Conservation (phyloP, 352 stramenopile species). For the Poterioochromonas sp. region DNA sequence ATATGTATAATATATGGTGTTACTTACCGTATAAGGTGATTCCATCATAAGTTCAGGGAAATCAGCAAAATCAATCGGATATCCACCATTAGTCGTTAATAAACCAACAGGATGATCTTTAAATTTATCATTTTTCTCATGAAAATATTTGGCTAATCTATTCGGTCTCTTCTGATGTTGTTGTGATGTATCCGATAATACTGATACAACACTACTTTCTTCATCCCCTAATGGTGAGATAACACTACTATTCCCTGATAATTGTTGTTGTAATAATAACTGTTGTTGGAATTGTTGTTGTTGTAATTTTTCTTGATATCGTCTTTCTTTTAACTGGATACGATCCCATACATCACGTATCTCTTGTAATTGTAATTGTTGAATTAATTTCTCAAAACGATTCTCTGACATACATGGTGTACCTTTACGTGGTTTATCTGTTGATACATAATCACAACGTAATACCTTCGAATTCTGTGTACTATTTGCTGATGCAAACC, state of each 20-base stretch:
- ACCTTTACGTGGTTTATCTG: not conserved
- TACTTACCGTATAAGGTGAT: conserved; percentile 11
- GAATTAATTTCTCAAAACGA: not conserved
- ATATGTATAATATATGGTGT: not conserved
- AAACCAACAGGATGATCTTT: too few relatives aligned
- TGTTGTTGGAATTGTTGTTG: not conserved
- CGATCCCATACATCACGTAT: conserved; percentile 21
- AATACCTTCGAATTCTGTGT: conserved; percentile 1
- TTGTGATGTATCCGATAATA: not conserved
- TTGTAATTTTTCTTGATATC: not conserved
- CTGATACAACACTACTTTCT: not conserved
- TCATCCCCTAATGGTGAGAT: not conserved
- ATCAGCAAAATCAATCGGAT: not conserved
- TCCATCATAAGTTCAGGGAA: conserved; percentile 15
- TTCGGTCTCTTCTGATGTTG: too few relatives aligned
- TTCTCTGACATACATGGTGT: not conserved
- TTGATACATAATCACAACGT: conserved; percentile 31
- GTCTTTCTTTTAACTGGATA: not conserved
- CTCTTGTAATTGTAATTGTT: conserved; percentile 8
- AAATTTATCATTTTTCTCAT: too few relatives aligned
- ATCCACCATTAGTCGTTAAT: not conserved
- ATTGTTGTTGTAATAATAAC: not conserved
- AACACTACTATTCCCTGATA: not conserved
- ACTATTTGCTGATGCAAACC: not conserved
- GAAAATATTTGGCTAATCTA: too few relatives aligned